Base-by-base conservation (phyloP, 805 yeast genomes). In the Candida germanica region DNA sequence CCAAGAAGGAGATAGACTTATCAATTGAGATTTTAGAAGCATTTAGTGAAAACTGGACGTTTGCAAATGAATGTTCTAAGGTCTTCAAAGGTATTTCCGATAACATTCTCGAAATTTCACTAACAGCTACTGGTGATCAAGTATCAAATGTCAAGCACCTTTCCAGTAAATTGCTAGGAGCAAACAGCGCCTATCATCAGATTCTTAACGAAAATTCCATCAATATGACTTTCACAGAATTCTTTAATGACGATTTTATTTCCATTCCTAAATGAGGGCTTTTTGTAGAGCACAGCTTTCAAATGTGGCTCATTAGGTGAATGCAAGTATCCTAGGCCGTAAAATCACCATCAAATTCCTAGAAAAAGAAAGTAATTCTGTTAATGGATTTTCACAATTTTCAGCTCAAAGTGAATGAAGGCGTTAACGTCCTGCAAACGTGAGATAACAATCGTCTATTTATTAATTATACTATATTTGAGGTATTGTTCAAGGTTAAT, bases 161-260 rank as follows among this genome's bases (percentile, higher is more conserved):
- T 14, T 57, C 68, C 18, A 53, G 55, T 15, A 72, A 69, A 32
- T 43, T 70, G 10, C 58, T 65, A 41, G 72, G 71, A 28, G 73
- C 75, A 0, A 64, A 65, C 19, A 61, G 64, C 36, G 67, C 69
- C 10, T 65, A 69, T 33, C 73, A 68, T 39, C 69, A 65, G 20
- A 69, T 73, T n/a, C 47, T 73, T 29, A 67, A 63, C 43, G 70
- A 61, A 15, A 67, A 72, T 44, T 61, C 68, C 10, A 71, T 71
- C 26, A 76, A 71, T 30, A 32, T 40, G 33, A 20, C 39, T 2
- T 39, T 33, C 13, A 29, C 37, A 10, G 25, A 29, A 13, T 16
- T 29, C 13, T 26, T 37, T 24, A 13, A 20, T 13, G 26, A 30
- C 9, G 26, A 21, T 12, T 13, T 30, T 7, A 16, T 16, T 20